Percentiles rank a stretch among this genome's conserved stretches.
Conservation (phyloP, 1,284 basidiomycete species). For the Fistulina hepatica region DNA sequence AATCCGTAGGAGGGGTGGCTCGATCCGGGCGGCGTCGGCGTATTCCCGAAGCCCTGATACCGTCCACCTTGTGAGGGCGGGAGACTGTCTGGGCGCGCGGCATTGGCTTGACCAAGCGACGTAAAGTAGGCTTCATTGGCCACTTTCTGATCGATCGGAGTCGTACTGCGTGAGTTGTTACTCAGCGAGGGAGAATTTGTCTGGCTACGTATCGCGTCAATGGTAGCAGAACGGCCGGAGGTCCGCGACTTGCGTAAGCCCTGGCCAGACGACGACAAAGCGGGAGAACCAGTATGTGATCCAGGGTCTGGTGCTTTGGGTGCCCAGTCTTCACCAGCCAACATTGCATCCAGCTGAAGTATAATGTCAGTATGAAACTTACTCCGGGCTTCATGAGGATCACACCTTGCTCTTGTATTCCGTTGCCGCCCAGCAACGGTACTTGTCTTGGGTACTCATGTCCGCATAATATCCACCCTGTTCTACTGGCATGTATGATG, state of each 20-base stretch:
- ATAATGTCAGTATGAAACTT: constrained; percentile 5
- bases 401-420: constrained; percentile 86
- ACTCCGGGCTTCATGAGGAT: constrained; percentile 5
- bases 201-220: constrained; percentile 35
- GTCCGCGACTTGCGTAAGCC: constrained; percentile 69
- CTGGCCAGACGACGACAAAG: too few relatives aligned
- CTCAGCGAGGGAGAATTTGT: constrained; percentile 44
- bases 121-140: constrained; percentile 74
- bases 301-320: constrained; percentile 52
- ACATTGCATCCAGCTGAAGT: constrained; percentile 52
- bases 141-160: constrained; percentile 50
- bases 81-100: constrained; percentile 54
- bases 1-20: constrained; percentile 51
- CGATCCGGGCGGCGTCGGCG: constrained; percentile 42
- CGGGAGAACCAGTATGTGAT: constrained; percentile 44
- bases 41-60: constrained; percentile 77
- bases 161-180: constrained; percentile 35
- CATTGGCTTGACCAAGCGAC: constrained; percentile 61
- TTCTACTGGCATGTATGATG: constrained; percentile 57
- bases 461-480: constrained; percentile 66
- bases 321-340: constrained; percentile 63
- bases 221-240: constrained; percentile 40
- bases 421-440: constrained; percentile 85
- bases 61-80: constrained; percentile 80
- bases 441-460: constrained; percentile 68